phyloP scores from a whole-genome alignment of 2,329 filamentous ascomycete species.

The Penicillium sp. region DNA sequence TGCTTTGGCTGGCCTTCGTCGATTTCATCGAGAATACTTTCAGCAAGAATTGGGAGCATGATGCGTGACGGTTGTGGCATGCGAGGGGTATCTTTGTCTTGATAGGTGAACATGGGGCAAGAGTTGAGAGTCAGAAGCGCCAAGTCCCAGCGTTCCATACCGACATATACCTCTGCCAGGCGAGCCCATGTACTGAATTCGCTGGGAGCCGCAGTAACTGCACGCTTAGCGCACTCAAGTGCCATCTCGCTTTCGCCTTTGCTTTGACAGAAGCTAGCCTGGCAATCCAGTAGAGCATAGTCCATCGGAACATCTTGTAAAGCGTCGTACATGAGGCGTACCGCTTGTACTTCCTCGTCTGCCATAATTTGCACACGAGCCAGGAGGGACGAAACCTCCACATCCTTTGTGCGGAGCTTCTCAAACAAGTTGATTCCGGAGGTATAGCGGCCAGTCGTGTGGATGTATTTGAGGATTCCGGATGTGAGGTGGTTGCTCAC shows the following conservation, averaged over 20 bases:
- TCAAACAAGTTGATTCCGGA: conserved; percentile 98
- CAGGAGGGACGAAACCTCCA: conserved; percentile 89
- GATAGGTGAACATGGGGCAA: conserved; percentile 99
- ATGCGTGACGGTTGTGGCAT: conserved; percentile 93
- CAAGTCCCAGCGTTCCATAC: conserved; percentile 94
- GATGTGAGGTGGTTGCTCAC: conserved; percentile 94
- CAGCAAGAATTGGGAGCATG: conserved; percentile 78
- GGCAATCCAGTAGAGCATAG: conserved; percentile 91
- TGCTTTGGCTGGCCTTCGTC: conserved; percentile 76
- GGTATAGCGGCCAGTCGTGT: conserved; percentile 88
- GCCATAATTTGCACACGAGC: conserved; percentile 90
- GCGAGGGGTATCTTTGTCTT: conserved; percentile 92
- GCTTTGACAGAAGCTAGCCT: conserved; percentile 84
- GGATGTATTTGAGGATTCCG: conserved; percentile 91
- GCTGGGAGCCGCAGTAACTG: conserved; percentile 90
- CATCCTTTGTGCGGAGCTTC: conserved; percentile 84
- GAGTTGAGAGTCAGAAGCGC: conserved; percentile 94
- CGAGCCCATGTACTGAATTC: conserved; percentile 97
- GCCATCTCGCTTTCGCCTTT: conserved; percentile 88
- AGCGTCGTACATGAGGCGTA: conserved; percentile 81
- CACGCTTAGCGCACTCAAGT: conserved; percentile 87
- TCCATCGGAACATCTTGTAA: conserved; percentile 95
- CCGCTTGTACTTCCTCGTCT: conserved; percentile 94
- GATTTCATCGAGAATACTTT: conserved; percentile 92
- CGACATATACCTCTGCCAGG: conserved; percentile 88